A percentile compares a stretch with the other conserved stretches of the same genome.
These are phyloP conservation scores for Vitis hybrid DNA, from an alignment of 177 flowering plant species.

Conservation along the genomic window DNA sequence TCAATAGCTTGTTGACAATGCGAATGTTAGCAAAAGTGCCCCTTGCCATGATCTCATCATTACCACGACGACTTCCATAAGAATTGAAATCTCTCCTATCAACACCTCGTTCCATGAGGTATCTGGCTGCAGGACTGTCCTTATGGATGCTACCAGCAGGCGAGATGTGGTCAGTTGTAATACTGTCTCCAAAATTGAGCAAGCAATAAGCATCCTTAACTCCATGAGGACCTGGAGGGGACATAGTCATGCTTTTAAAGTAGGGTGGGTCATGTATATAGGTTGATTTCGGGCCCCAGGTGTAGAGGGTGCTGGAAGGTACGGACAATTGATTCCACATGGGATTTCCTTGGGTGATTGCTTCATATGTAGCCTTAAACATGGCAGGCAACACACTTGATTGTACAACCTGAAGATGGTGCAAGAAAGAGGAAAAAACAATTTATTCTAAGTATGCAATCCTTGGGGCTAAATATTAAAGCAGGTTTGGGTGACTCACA, in stretches of 20 bases:
- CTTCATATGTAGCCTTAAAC: constrained; percentile 84
- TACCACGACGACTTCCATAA: constrained; percentile 59
- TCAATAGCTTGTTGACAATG: constrained; percentile 45
- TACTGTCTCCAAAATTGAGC: constrained; percentile 90
- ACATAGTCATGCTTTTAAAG: constrained; percentile 80
- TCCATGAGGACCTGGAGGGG: constrained; percentile 85
- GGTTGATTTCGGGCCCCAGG: constrained; percentile 87
- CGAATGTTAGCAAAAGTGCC: constrained; percentile 60
- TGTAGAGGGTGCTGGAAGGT: constrained; percentile 60
- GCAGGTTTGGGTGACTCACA: constrained; percentile 27
- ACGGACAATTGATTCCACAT: constrained; percentile 87
- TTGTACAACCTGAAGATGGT: constrained; percentile 67
- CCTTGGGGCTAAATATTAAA: background rate
- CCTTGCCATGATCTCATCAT: constrained; percentile 54
- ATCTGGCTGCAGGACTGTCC: constrained; percentile 54
- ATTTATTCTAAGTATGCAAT: background rate
- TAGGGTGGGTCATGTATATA: constrained; percentile 94
- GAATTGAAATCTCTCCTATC: constrained; percentile 53
- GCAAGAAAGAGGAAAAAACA: background rate
- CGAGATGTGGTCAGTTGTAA: constrained; percentile 68
- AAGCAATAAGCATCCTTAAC: constrained; percentile 91
- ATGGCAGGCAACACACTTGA: constrained; percentile 85
- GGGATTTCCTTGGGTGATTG: constrained; percentile 83
- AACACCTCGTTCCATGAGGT: constrained; percentile 52
- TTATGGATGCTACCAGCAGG: constrained; percentile 61